Evolutionary conservation across 257 asterid genomes (phyloP), one percentile per base, ranked within the genome.

Genomic region (Primulina huaijiensis): DNA sequence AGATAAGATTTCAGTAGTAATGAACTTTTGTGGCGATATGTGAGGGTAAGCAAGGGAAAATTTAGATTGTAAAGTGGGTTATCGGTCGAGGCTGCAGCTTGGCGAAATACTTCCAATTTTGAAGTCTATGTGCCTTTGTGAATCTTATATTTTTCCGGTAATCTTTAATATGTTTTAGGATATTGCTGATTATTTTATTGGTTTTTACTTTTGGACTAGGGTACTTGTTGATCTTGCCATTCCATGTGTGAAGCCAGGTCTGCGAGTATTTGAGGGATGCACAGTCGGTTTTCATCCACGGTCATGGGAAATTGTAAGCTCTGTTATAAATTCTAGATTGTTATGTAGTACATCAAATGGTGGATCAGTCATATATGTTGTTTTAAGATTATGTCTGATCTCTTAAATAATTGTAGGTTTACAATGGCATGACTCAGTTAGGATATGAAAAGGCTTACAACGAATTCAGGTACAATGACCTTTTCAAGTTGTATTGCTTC

Each of bases 231-330:
- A 93, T 86, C 96, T 93, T 34, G 98, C 98, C 80, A 79, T 93
- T 76, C 97, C 93, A 53, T 93, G 98, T 60, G 85, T 66, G 81
- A 81, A 88, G 80, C 90, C 88, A 27, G 95, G 96, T 64, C 83
- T 68, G 55, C 88, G 98, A 43, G 95, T 93, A 63, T 87, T 90
- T 83, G 90, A 89, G 81, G 98, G 98, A 77, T 88, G 87, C 79
- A 93, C 98, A 30, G 94, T 93, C 78, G 98, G 98, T 69, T 90
- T 88, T 82, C 92, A 90, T 83, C 96, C 97, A 60, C 85, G 96
- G 43, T 78, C 96, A 68, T 90, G 94, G 96, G 98, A 93, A 84
- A 84, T 93, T 72, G 98, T 93, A 84, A 38, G 27, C 58, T 72
- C 64, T 68, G 57, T 64, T 75, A 9, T 55, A 30, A 76, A 60